These are phyloP conservation scores for Fusarium solani-melongenae DNA, from an alignment of 2,329 filamentous ascomycete genomes.

Conservation along the genomic window DNA sequence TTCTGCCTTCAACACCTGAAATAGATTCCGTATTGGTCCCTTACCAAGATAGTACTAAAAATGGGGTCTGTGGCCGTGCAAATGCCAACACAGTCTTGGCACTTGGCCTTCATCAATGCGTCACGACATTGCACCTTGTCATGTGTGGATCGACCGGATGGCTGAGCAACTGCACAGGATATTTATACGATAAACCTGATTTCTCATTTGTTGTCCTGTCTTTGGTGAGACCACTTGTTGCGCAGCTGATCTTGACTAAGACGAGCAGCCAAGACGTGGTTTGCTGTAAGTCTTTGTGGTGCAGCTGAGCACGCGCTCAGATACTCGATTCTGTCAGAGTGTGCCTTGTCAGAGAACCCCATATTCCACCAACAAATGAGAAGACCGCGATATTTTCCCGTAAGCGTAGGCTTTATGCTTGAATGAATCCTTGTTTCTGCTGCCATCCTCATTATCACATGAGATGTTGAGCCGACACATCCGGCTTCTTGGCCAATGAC, in stretches of 20 bases:
- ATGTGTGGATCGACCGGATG: background rate
- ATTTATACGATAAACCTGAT: background rate
- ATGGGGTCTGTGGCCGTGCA: background rate
- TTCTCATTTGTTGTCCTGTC: background rate
- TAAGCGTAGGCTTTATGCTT: background rate
- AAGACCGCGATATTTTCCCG: background rate
- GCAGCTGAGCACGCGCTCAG: background rate
- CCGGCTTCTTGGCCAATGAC: slow-evolving; percentile 2
- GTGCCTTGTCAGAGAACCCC: background rate
- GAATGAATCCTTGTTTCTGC: background rate
- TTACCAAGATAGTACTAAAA: background rate
- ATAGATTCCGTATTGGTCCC: background rate
- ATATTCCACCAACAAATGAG: background rate
- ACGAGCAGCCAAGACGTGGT: background rate
- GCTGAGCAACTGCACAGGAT: background rate
- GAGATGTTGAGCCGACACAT: background rate
- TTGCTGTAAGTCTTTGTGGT: background rate
- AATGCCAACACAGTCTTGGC: slow-evolving; percentile 22
- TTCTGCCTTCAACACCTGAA: background rate
- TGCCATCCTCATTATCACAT: background rate
- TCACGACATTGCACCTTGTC: background rate
- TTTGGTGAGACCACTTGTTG: background rate
- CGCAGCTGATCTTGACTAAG: background rate
- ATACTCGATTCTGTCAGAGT: background rate
- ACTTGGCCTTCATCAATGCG: background rate